Conservation (phyloP, 2,329 filamentous ascomycete species). For the Claviceps quebecensis region DNA sequence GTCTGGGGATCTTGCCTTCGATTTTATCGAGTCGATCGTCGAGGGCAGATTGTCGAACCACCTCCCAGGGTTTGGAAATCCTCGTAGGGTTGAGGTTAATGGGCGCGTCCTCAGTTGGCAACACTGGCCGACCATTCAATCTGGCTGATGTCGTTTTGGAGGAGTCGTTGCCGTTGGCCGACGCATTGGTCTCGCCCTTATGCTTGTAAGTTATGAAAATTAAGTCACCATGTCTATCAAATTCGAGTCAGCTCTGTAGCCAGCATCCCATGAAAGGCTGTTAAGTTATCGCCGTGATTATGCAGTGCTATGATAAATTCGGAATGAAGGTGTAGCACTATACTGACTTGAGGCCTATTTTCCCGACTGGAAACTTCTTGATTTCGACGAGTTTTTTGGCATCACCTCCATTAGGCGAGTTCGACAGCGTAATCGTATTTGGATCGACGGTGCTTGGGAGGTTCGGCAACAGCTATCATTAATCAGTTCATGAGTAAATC, state of each 20-base stretch:
- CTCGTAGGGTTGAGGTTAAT: conserved; percentile 55
- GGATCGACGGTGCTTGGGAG: conserved; percentile 50
- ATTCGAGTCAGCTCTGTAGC: conserved; percentile 5
- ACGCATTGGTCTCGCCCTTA: conserved; percentile 24
- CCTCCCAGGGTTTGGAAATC: conserved; percentile 54
- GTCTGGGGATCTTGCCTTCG: conserved; percentile 76
- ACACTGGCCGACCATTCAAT: conserved; percentile 64
- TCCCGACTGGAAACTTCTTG: conserved; percentile 37
- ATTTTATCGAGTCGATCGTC: conserved; percentile 77
- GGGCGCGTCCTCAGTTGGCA: conserved; percentile 52
- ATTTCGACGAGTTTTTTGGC: conserved; percentile 46
- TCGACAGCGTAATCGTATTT: conserved; percentile 46
- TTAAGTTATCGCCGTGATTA: neutral
- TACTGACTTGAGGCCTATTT: conserved; percentile 44
- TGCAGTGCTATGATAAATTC: neutral
- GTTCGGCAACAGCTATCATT: conserved; percentile 37
- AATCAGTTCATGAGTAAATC: neutral
- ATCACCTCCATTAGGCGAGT: conserved; percentile 43
- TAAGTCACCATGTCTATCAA: conserved; percentile 68
- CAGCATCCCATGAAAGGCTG: conserved; percentile 9
- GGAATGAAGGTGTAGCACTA: neutral
- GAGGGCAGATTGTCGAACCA: conserved; percentile 71
- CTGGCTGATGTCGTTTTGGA: conserved; percentile 41
- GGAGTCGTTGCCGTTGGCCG: conserved; percentile 24
- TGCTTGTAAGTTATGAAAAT: conserved; percentile 75